These are phyloP conservation scores for Kwoniella sp. DNA, from an alignment of 768 basidiomycete genomes.

Conservation along the genomic window DNA sequence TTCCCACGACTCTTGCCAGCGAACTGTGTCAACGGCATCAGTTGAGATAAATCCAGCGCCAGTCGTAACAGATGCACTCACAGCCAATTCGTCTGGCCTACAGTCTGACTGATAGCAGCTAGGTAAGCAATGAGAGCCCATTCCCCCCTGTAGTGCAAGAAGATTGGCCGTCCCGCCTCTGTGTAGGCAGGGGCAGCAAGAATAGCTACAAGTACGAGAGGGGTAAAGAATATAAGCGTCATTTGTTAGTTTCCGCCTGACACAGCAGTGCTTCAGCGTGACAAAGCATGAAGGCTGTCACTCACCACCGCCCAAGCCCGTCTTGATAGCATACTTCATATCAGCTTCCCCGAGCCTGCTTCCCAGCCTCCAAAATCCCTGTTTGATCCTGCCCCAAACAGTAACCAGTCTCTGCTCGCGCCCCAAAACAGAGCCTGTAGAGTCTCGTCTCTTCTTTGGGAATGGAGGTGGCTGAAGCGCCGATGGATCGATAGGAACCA, in stretches of 20 bases:
- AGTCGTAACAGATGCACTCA: slow-evolving; percentile 53
- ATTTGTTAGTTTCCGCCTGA: not conserved
- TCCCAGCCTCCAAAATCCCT: slow-evolving; percentile 73
- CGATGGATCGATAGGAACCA: slow-evolving; percentile 56
- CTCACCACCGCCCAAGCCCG: slow-evolving; percentile 59
- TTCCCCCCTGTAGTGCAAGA: slow-evolving; percentile 82
- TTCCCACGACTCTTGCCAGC: slow-evolving; percentile 80
- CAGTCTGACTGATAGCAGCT: slow-evolving; percentile 51
- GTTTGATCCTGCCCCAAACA: slow-evolving; percentile 66
- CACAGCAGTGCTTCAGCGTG: not conserved
- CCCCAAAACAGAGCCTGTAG: slow-evolving; percentile 81
- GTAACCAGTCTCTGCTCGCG: slow-evolving; percentile 68
- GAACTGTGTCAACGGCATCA: slow-evolving; percentile 35
- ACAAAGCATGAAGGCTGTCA: not conserved
- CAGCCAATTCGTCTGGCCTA: slow-evolving; percentile 77
- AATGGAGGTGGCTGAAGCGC: slow-evolving; percentile 67
- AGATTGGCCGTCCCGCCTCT: slow-evolving; percentile 72
- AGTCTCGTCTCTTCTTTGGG: slow-evolving; percentile 78
- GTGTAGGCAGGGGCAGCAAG: slow-evolving; percentile 88
- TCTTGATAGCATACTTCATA: slow-evolving; percentile 84
- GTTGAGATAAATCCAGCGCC: not conserved
- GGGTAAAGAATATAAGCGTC: too few species aligned
- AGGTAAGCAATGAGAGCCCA: slow-evolving; percentile 92
- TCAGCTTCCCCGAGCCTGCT: slow-evolving; percentile 70
- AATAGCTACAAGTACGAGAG: slow-evolving; percentile 62